Percentiles rank a stretch among this genome's conserved stretches.
Conservation (phyloP, 169 alveolate genomes). For the Plasmodium gaboni region DNA sequence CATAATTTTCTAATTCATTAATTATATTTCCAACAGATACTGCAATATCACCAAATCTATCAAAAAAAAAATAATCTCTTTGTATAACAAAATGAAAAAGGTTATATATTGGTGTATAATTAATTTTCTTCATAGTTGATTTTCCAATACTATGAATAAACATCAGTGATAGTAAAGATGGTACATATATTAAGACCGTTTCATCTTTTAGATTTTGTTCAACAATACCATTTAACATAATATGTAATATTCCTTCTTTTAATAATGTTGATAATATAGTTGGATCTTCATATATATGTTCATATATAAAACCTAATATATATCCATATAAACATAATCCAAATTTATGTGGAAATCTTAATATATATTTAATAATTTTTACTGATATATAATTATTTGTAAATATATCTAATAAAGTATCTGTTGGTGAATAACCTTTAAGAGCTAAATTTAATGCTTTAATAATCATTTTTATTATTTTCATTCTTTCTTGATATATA, state of each 20-base stretch:
- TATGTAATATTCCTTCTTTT: conserved; percentile 79
- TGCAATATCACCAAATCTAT: conserved; percentile 87
- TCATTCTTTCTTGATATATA: conserved; percentile 64
- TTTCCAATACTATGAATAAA: conserved; percentile 83
- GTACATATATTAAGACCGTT: conserved; percentile 79
- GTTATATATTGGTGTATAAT: conserved; percentile 79
- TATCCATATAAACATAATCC: conserved; percentile 84
- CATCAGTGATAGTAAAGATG: conserved; percentile 81
- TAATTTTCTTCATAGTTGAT: conserved; percentile 78
- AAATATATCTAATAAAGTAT: conserved; percentile 65
- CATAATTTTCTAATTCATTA: conserved; percentile 72
- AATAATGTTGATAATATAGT: conserved; percentile 81
- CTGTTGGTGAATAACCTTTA: conserved; percentile 74
- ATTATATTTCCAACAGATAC: conserved; percentile 81
- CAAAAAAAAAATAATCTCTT: conserved; percentile 84
- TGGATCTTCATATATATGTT: conserved; percentile 85
- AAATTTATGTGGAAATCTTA: conserved; percentile 78
- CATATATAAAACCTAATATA: conserved; percentile 81
- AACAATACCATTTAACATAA: conserved; percentile 79
- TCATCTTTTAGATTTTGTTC: conserved; percentile 83
- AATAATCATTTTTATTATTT: conserved; percentile 55
- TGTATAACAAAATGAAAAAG: conserved; percentile 79
- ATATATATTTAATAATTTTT: conserved; percentile 76
- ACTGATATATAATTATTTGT: conserved; percentile 68
- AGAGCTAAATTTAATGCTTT: conserved; percentile 64